These are phyloP conservation scores for Yarrowia sp. DNA, from an alignment of 805 yeast genomes.

Conservation along the genomic window DNA sequence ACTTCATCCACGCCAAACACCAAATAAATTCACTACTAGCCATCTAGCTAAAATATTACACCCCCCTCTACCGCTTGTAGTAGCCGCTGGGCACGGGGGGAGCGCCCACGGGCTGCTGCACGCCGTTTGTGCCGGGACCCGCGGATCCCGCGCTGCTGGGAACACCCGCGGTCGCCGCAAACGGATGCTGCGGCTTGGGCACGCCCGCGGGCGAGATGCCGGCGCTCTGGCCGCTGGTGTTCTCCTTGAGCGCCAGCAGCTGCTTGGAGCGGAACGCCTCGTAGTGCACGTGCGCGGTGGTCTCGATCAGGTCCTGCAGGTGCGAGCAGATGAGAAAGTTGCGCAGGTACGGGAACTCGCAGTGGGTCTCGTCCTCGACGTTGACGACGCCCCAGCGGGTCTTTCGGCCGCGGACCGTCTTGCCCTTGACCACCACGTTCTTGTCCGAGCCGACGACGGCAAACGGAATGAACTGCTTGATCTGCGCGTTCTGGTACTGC, in stretches of 20 bases:
- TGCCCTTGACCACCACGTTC: constrained; percentile 72
- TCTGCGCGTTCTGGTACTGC: constrained; percentile 37
- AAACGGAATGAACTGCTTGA: constrained; percentile 61
- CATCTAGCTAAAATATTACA: constrained; percentile 1
- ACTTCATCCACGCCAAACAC: no score
- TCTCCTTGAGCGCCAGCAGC: constrained; percentile 88
- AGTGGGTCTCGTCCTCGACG: constrained; percentile 90
- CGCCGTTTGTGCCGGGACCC: not conserved
- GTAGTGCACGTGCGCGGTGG: constrained; percentile 83
- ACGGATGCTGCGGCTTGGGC: constrained; percentile 5
- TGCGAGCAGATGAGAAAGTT: constrained; percentile 94
- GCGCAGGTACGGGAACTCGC: constrained; percentile 92
- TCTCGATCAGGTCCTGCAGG: constrained; percentile 90
- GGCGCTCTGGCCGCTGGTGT: constrained; percentile 36
- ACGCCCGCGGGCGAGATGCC: constrained; percentile 9
- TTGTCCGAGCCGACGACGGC: constrained; percentile 91
- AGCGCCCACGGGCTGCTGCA: constrained; percentile 14
- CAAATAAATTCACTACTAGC: constrained; percentile 17
- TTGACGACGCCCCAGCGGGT: constrained; percentile 92
- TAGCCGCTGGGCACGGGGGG: constrained; percentile 20
- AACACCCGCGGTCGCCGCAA: constrained; percentile 8
- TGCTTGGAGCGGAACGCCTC: constrained; percentile 93
- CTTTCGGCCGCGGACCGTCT: constrained; percentile 81
- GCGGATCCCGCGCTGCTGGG: constrained; percentile 19
- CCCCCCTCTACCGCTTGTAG: constrained; percentile 7